Evolutionary conservation across 1,284 basidiomycete species (phyloP), one percentile per base, ranked within the genome.

Genomic region (Cystobasidiaceae sp.): DNA sequence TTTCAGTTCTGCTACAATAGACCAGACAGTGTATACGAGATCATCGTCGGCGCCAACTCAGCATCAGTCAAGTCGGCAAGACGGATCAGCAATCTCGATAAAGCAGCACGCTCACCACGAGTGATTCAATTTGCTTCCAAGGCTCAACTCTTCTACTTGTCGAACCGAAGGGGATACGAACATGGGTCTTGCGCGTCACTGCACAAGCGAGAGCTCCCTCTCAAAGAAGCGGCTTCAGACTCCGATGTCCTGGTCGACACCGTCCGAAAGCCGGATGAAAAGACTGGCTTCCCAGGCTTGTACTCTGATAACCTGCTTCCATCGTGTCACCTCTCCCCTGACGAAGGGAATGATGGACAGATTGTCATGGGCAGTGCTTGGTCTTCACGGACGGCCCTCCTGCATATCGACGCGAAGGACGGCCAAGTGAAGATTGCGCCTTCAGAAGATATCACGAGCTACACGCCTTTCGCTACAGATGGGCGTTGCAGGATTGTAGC

Each of bases 41-140:
- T 87, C 23, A 67, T 59, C 19, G 59, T 77, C 1, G 73, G 70
- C 25, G 39, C 43, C 34, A 28, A 57, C 39, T 43, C 13, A 27
- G 58, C 54, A 32, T 58, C 21, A 52, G 69, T 28, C 21, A 39
- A 5, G 21, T 27, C n/a, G 19, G 23, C 45, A 8, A 13, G 28
- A 17, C 54, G 37, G 13, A 49, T 59, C 19, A 59, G 56, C 28
- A 37, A 28, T 8, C 60, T 76, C 0, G 73, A 78, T n/a, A 71
- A 78, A 0, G 82, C 84, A 1, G 82, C 80, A 59, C 82, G 85
- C 8, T 86, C 85, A 1, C 83, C 86, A 0, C 82, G 84, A 7
- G 72, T 83, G 48, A 51, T 80, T 54, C 67, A 55, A 5, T 56
- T 69, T 50, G 28, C 61, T 73, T 30, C 71, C 67, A 23, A 68